Base-by-base conservation (phyloP, 73 alveolate genomes). In the Paraurostyla sp. region DNA sequence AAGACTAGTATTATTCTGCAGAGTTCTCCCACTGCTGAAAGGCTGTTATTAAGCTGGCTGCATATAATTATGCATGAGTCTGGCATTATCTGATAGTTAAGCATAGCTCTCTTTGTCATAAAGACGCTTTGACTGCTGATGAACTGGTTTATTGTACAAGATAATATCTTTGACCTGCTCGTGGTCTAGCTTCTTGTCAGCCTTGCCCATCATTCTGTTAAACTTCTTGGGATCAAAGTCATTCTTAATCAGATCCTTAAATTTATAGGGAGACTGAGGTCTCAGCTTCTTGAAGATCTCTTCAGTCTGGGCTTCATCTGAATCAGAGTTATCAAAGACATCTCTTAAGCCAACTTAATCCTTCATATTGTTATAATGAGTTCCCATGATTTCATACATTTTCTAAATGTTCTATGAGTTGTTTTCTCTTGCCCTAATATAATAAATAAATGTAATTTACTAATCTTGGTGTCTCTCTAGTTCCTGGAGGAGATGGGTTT, bases 251-350 rank as follows among this genome's bases (percentile, higher is more conserved):
- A 63, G 43, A 18, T 83, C 84, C 27, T 65, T 60, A 49, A 85
- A 69, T 54, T 65, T 85, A 35, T 68, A 69, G 0, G 83, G 83
- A 9, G 87, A 68, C 30, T 85, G 22, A 27, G 92, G 92, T 38
- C 92, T 42, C 0, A 85, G 71, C 38, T 85, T 69, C 41, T 46
- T 46, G 81, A 85, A 85, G 18, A 69, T 50, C 56, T 43, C 68
- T 33, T 85, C 87, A 0, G 92, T 60, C 49, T 85, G 29, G 4
- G n/a, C n/a, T 69, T 85, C 93, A 41, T 86, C 93, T 1, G 86
- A 33, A 32, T 86, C 89, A 38, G 83, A 23, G 25, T 71, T 36
- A 13, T 75, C 84, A 29, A 86, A 51, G 35, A 76, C 88, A 16
- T 86, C 85, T 18, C 38, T 75, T 0, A 86, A 18, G 32, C 93